Evolutionary conservation across 1,284 basidiomycete species (phyloP).

Genomic region (Rhodotorula sp.): DNA sequence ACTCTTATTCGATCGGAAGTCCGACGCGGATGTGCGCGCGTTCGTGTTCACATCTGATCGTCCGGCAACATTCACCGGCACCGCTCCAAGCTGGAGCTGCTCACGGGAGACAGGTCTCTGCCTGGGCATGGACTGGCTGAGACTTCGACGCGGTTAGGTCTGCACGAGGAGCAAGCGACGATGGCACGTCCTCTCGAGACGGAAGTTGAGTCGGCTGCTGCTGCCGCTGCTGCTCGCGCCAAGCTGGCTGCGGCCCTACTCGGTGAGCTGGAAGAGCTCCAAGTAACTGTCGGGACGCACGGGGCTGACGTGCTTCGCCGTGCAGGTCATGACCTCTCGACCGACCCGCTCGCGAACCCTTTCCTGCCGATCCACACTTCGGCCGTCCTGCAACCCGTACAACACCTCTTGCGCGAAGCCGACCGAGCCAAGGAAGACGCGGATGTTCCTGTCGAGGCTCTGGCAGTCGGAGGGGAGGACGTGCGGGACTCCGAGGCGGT

Average conservation of each 20-base stretch:
- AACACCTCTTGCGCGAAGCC: conserved; percentile 18
- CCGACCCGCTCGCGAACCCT: neutral
- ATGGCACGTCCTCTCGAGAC: neutral
- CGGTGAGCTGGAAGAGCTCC: conserved; percentile 5
- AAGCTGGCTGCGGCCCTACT: conserved; percentile 28
- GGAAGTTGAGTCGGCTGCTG: neutral
- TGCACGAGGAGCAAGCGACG: neutral
- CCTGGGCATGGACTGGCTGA: too few relatives aligned
- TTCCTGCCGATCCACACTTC: conserved; percentile 1
- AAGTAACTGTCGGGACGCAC: neutral
- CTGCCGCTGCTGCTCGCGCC: neutral
- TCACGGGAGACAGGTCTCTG: too few relatives aligned
- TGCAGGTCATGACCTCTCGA: conserved; percentile 22
- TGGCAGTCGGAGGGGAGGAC: neutral
- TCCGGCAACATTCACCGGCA: too few relatives aligned
- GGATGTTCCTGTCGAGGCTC: neutral
- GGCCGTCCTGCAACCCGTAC: conserved; percentile 28
- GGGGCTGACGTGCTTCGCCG: neutral
- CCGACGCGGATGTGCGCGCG: too few relatives aligned
- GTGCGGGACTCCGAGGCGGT: neutral
- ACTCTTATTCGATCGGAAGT: too few relatives aligned
- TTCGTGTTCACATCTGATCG: too few relatives aligned
- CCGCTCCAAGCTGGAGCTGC: too few relatives aligned
- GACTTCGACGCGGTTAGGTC: too few relatives aligned
- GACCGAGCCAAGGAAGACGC: neutral